Conservation (phyloP, 2,329 filamentous ascomycete genomes). For the Hymenoscyphus albidus region DNA sequence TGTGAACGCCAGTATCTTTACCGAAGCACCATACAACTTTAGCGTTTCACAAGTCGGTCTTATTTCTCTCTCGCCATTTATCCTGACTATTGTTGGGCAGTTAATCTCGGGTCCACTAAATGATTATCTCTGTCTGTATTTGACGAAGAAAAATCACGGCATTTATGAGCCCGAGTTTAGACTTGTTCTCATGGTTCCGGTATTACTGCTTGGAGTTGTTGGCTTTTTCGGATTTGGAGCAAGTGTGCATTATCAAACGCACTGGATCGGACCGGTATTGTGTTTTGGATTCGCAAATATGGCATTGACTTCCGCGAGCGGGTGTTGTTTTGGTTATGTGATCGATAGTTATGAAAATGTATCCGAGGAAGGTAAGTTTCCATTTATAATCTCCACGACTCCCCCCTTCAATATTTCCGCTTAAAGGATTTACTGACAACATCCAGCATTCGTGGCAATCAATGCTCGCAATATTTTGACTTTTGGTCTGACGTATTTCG, state of each 20-base stretch:
- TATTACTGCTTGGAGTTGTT: slow-evolving; percentile 17
- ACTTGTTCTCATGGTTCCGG: slow-evolving; percentile 38
- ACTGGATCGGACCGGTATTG: slow-evolving; percentile 24
- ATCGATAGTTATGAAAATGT: slow-evolving; percentile 25
- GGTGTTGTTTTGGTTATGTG: slow-evolving; percentile 25
- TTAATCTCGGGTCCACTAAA: slow-evolving; percentile 44
- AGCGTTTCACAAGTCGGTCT: slow-evolving; percentile 46
- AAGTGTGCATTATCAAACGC: slow-evolving; percentile 20
- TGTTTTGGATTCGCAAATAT: slow-evolving; percentile 25
- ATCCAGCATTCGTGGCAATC: slow-evolving; percentile 23
- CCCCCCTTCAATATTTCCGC: not conserved
- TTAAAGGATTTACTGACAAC: slow-evolving; percentile 1
- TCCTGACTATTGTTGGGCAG: slow-evolving; percentile 45
- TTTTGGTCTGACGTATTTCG: slow-evolving; percentile 42
- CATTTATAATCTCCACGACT: not conserved
- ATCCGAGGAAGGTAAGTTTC: slow-evolving; percentile 20
- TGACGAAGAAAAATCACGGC: slow-evolving; percentile 23
- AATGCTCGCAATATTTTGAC: slow-evolving; percentile 39
- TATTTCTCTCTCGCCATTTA: slow-evolving; percentile 47
- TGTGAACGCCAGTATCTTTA: slow-evolving; percentile 42
- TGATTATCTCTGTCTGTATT: slow-evolving; percentile 28
- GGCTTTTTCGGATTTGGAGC: slow-evolving; percentile 28
- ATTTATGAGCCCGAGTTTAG: slow-evolving; percentile 48
- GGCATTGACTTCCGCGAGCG: slow-evolving; percentile 21
- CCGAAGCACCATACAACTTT: slow-evolving; percentile 40